Evolutionary conservation across 352 stramenopile species (phyloP).

Genomic region (Paralagenidium karlingii): DNA sequence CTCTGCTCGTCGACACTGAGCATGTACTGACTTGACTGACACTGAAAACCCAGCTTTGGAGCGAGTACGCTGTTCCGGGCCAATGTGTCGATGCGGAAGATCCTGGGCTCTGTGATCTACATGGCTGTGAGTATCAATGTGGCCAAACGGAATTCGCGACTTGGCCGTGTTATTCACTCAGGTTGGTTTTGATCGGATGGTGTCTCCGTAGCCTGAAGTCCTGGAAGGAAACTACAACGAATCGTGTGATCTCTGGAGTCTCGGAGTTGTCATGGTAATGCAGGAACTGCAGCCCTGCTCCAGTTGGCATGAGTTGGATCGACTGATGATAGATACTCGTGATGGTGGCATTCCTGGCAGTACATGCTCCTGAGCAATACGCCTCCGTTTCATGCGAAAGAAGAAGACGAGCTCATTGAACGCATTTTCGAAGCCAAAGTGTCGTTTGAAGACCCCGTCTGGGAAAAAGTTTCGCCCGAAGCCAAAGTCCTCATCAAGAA

Average conservation of each 20-base stretch:
- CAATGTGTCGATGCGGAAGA: conserved; percentile 63
- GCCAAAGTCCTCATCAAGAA: conserved; percentile 64
- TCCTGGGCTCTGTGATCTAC: conserved; percentile 71
- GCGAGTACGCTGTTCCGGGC: conserved; percentile 66
- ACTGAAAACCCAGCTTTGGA: conserved; percentile 58
- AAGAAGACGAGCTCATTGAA: conserved; percentile 61
- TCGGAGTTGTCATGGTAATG: conserved; percentile 67
- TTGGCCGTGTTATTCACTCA: not conserved
- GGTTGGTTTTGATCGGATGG: not conserved
- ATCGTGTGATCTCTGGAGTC: conserved; percentile 69
- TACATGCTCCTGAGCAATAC: conserved; percentile 79
- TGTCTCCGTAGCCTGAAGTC: conserved; percentile 26
- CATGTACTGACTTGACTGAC: too few species aligned
- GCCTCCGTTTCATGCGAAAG: conserved; percentile 48
- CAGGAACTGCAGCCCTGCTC: too few species aligned
- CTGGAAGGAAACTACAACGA: conserved; percentile 63
- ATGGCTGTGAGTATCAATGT: conserved; percentile 45
- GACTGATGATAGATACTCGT: not conserved
- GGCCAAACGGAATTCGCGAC: not conserved
- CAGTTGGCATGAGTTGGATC: too few species aligned
- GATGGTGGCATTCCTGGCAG: conserved; percentile 8
- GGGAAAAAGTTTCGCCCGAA: conserved; percentile 39
- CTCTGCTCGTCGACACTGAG: not conserved
- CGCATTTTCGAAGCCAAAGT: conserved; percentile 59
- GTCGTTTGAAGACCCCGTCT: conserved; percentile 29